phyloP scores from a whole-genome alignment of 129 eudicot genomes.

The Escallonia herrerae region DNA sequence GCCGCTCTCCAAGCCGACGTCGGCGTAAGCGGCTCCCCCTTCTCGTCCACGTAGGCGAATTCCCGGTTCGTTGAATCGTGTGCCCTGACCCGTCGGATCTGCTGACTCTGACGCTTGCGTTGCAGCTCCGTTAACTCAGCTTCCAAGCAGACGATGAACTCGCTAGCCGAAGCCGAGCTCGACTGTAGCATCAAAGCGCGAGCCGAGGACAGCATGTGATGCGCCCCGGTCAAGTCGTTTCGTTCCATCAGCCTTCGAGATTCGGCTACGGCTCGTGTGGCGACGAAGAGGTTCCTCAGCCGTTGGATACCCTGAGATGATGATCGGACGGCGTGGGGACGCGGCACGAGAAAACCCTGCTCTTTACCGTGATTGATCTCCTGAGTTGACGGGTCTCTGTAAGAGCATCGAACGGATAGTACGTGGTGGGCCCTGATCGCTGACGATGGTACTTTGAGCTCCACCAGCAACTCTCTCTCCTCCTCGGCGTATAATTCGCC shows the following conservation, averaged over 20 bases:
- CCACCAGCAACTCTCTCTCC: constrained; percentile 66
- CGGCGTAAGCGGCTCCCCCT: constrained; percentile 94
- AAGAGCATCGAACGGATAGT: constrained; percentile 56
- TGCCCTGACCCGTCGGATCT: constrained; percentile 1
- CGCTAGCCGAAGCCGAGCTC: constrained; percentile 33
- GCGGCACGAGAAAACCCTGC: constrained; percentile 49
- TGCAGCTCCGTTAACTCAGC: constrained; percentile 52
- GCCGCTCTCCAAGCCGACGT: constrained; percentile 99
- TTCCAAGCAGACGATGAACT: constrained; percentile 42
- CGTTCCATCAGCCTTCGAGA: constrained; percentile 44
- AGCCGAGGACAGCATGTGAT: constrained; percentile 70
- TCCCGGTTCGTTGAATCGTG: not conserved
- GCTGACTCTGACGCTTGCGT: constrained; percentile 35
- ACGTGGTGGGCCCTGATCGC: constrained; percentile 47
- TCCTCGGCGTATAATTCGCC: constrained; percentile 67
- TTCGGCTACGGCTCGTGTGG: constrained; percentile 86
- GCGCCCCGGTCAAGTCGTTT: constrained; percentile 62
- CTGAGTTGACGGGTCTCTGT: constrained; percentile 64
- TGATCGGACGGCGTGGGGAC: constrained; percentile 58
- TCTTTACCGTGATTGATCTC: constrained; percentile 44
- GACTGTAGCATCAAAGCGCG: constrained; percentile 48
- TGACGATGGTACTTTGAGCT: constrained; percentile 59
- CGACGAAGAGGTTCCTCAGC: constrained; percentile 46
- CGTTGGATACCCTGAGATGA: constrained; percentile 57
- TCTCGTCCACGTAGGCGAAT: constrained; percentile 43